These are phyloP conservation scores for Vaccinium myrtillus DNA, from an alignment of 148 eudicot species.

Conservation along the genomic window DNA sequence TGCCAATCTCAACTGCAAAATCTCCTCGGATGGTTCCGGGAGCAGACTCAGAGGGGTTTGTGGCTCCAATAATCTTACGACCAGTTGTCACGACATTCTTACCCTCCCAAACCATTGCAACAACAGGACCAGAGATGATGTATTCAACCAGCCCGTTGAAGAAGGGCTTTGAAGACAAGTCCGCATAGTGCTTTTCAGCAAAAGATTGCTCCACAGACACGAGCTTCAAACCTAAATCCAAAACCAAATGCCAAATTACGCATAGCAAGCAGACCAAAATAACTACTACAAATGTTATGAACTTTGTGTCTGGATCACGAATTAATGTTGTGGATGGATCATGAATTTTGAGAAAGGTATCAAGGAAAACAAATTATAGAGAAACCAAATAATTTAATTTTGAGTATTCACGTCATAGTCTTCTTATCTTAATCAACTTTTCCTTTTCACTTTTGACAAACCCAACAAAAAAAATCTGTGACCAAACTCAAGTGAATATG, in stretches of 20 bases:
- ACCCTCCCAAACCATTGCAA: slow-evolving; percentile 98
- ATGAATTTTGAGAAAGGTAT: neutral
- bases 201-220: slow-evolving; percentile 65
- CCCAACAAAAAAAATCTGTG: neutral
- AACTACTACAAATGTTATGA: neutral
- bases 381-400: neutral
- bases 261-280: neutral
- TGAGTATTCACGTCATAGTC: neutral
- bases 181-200: slow-evolving; percentile 90
- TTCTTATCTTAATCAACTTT: neutral
- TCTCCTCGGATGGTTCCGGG: slow-evolving; percentile 99
- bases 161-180: slow-evolving; percentile 82
- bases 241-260: slow-evolving; percentile 3
- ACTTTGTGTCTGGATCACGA: neutral
- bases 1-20: slow-evolving; percentile 85
- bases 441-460: neutral
- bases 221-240: slow-evolving; percentile 63
- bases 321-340: neutral
- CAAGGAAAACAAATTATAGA: neutral
- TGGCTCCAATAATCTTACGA: slow-evolving; percentile 87
- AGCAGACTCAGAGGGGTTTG: slow-evolving; percentile 86
- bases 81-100: slow-evolving; percentile 80
- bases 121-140: slow-evolving; percentile 88
- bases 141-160: slow-evolving; percentile 81
- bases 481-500: neutral